Evolutionary conservation across 495 filamentous ascomycete species (phyloP).

Genomic region (Aspergillus sclerotioniger): DNA sequence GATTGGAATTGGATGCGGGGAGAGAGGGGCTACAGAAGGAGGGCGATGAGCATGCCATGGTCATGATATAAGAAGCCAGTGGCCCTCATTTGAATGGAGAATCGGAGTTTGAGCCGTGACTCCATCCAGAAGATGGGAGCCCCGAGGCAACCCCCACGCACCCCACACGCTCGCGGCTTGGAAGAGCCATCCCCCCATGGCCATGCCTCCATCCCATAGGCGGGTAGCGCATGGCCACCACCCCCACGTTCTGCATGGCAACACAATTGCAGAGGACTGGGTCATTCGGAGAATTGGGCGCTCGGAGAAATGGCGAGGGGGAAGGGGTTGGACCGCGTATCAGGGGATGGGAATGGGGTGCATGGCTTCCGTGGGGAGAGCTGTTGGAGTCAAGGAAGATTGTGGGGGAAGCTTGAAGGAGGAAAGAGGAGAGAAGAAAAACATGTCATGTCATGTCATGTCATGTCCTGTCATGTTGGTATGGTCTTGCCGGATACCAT

Average conservation of each 20-base stretch:
- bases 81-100: neutral
- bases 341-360: neutral
- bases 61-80: neutral
- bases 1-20: neutral
- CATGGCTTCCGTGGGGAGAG: neutral
- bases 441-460: too few species aligned
- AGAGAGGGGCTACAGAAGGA: neutral
- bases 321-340: neutral
- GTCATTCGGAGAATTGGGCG: neutral
- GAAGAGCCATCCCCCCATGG: too few species aligned
- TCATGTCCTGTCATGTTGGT: too few species aligned
- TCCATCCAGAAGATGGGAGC: slow-evolving; percentile 4
- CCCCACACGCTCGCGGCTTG: neutral
- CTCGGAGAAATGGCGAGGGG: slow-evolving; percentile 1
- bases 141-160: slow-evolving; percentile 1
- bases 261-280: neutral
- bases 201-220: neutral
- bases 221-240: neutral
- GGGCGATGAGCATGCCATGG: neutral
- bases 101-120: neutral
- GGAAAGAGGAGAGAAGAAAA: too few species aligned
- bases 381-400: too few species aligned
- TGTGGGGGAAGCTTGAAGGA: too few species aligned
- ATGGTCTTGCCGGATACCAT: too few species aligned
- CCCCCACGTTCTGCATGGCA: neutral